A percentile compares a stretch with the other conserved stretches of the same genome.
Conservation (phyloP, 2,329 filamentous ascomycete genomes). For the Penicillium sp. region DNA sequence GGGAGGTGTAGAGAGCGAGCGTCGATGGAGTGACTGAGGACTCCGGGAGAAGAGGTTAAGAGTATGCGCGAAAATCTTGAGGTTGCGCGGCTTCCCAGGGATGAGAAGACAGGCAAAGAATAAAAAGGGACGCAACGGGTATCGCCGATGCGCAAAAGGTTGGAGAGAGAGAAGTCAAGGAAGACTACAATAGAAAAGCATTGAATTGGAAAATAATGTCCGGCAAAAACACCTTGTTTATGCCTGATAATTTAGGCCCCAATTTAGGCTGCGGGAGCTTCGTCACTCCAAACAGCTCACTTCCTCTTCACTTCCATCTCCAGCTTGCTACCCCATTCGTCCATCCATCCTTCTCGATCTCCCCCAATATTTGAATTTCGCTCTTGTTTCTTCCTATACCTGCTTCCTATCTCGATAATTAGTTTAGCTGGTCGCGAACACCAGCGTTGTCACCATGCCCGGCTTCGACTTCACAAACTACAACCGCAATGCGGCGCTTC, state of each 20-base stretch:
- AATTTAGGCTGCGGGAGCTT: slow-evolving; percentile 42
- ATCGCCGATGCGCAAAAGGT: slow-evolving; percentile 11
- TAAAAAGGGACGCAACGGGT: slow-evolving; percentile 6
- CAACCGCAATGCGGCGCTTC: slow-evolving; percentile 96
- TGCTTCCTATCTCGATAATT: neutral
- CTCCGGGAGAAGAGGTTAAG: slow-evolving; percentile 43
- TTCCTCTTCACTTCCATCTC: slow-evolving; percentile 31
- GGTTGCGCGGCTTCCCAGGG: slow-evolving; percentile 22
- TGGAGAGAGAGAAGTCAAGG: slow-evolving; percentile 8
- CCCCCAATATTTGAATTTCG: neutral
- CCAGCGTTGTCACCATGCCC: slow-evolving; percentile 64
- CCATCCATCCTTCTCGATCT: slow-evolving; percentile 23
- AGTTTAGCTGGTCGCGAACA: slow-evolving; percentile 10
- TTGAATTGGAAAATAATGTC: slow-evolving; percentile 20
- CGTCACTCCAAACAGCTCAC: slow-evolving; percentile 40
- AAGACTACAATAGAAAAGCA: slow-evolving; percentile 16
- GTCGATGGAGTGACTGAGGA: slow-evolving; percentile 43
- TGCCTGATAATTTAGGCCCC: slow-evolving; percentile 26
- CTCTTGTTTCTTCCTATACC: neutral
- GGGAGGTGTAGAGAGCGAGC: slow-evolving; percentile 42
- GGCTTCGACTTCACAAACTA: slow-evolving; percentile 99
- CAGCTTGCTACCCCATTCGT: slow-evolving; percentile 26
- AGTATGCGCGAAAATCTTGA: slow-evolving; percentile 48
- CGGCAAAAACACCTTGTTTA: slow-evolving; percentile 25
- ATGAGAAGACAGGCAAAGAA: slow-evolving; percentile 20